These are phyloP conservation scores for Henckelia pumila DNA, from an alignment of 257 asterid species.

Conservation along the genomic window DNA sequence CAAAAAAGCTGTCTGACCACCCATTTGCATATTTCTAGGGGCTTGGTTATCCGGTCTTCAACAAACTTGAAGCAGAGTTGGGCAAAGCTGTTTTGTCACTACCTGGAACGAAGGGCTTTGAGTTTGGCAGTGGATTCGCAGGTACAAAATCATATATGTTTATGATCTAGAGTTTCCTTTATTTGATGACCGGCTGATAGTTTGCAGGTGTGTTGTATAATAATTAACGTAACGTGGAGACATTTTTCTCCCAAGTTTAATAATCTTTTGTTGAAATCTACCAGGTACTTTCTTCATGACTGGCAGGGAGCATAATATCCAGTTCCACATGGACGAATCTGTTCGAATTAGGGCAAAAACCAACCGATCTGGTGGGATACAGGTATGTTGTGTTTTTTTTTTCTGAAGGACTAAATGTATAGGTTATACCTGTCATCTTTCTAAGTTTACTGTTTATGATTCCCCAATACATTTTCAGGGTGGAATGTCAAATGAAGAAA, in stretches of 20 bases:
- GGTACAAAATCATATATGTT: conserved; percentile 43
- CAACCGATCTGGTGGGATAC: conserved; percentile 95
- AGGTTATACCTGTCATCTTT: conserved; percentile 19
- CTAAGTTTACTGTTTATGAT: conserved; percentile 21
- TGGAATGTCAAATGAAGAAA: conserved; percentile 97
- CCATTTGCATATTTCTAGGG: conserved; percentile 51
- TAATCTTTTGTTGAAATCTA: conserved; percentile 24
- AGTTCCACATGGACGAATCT: conserved; percentile 74
- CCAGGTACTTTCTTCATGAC: conserved; percentile 92
- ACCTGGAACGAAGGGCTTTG: conserved; percentile 98
- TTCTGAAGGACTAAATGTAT: conserved; percentile 10
- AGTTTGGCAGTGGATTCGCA: conserved; percentile 94
- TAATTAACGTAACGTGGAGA: background rate
- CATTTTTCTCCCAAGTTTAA: conserved; percentile 25
- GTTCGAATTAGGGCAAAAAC: conserved; percentile 81
- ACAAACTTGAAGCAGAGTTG: conserved; percentile 97
- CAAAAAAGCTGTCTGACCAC: conserved; percentile 18
- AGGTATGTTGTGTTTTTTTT: conserved; percentile 40
- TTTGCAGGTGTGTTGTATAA: background rate
- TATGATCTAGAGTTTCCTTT: conserved; percentile 13
- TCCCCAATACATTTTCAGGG: conserved; percentile 57
- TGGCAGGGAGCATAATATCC: conserved; percentile 95
- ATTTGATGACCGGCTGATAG: conserved; percentile 14
- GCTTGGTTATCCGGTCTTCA: conserved; percentile 95
- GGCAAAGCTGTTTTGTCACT: conserved; percentile 90